phyloP scores from a whole-genome alignment of 768 basidiomycete species.

The Lepiota venenata region DNA sequence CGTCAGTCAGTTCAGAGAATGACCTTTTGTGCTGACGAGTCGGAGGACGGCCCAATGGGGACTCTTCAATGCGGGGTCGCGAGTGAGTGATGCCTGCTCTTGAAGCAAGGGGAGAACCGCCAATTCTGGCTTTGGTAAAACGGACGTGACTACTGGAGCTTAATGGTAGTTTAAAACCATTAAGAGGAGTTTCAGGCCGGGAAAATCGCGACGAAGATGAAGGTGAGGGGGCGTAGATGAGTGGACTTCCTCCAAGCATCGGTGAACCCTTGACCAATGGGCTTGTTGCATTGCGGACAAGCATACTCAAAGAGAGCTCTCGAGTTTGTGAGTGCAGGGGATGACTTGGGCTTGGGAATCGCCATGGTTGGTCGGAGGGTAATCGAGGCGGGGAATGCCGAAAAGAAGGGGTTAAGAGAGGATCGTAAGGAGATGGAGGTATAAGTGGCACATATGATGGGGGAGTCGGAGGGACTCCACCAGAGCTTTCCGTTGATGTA shows the following conservation, averaged over 20 bases:
- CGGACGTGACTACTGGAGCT: conserved; percentile 34
- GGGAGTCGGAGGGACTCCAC: conserved; percentile 21
- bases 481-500: conserved; percentile 21
- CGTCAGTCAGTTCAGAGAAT: conserved; percentile 34
- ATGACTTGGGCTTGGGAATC: conserved; percentile 76
- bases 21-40: conserved; percentile 26
- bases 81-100: conserved; percentile 1
- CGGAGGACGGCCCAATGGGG: conserved; percentile 37
- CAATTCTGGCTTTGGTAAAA: conserved; percentile 25
- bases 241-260: conserved; percentile 26
- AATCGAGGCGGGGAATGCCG: conserved; percentile 73
- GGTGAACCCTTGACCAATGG: conserved; percentile 36
- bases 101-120: conserved; percentile 15
- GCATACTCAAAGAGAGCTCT: conserved; percentile 63
- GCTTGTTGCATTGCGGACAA: conserved; percentile 51
- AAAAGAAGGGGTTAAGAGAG: conserved; percentile 70
- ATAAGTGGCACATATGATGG: conserved; percentile 33
- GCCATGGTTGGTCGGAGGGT: conserved; percentile 80
- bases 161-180: conserved; percentile 29
- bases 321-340: conserved; percentile 64
- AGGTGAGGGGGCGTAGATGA: conserved; percentile 32
- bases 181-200: conserved; percentile 15
- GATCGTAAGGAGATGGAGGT: conserved; percentile 75
- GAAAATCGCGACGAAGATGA: conserved; percentile 19
- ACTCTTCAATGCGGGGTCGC: conserved; percentile 37